A percentile compares a stretch with the other conserved stretches of the same genome.
Evolutionary conservation across 305 asterid species (phyloP).

Genomic region (Fraxinus xanthoxyloides): DNA sequence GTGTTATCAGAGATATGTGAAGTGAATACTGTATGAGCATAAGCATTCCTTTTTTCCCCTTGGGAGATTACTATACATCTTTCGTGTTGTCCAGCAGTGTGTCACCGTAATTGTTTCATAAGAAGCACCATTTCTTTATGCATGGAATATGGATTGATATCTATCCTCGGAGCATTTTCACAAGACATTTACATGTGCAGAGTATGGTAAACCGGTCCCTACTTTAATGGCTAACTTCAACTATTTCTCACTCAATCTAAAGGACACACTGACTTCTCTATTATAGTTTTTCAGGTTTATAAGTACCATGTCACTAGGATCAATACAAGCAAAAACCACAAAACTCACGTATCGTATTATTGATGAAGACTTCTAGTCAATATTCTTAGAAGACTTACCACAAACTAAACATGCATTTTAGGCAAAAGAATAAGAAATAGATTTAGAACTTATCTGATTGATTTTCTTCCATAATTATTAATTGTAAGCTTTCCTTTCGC

Average conservation of each 20-base stretch:
- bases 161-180: not conserved
- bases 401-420: not conserved
- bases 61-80: not conserved
- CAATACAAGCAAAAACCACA: conserved; percentile 3
- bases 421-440: not conserved
- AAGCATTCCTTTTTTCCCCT: not conserved
- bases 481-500: not conserved
- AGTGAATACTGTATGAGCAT: not conserved
- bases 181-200: not conserved
- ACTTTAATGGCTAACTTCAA: not conserved
- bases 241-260: not conserved
- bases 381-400: not conserved
- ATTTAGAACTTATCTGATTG: not conserved
- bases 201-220: not conserved
- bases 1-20: not conserved
- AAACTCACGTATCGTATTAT: not conserved
- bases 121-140: not conserved
- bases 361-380: not conserved
- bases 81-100: not conserved
- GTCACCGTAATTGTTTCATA: not conserved
- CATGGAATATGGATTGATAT: not conserved
- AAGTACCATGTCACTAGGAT: not conserved
- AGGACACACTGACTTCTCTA: not conserved
- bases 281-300: not conserved
- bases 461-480: not conserved